Percentiles rank a stretch among this genome's conserved stretches.
These are phyloP conservation scores for Exobasidium rhododendri DNA, from an alignment of 1,284 basidiomycete genomes.

Conservation along the genomic window DNA sequence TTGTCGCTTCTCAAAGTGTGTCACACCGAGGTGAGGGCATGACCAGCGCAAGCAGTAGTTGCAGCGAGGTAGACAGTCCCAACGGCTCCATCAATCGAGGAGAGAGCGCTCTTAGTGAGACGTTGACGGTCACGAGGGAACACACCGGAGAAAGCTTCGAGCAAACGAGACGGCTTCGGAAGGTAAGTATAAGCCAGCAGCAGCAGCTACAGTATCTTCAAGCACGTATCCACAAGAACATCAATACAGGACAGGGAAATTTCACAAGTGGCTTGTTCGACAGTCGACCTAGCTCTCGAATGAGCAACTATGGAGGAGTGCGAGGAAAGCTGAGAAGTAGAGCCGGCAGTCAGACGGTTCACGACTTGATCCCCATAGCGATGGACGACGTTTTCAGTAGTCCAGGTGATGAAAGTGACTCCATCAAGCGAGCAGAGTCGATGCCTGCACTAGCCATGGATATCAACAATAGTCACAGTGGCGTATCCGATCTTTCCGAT, in stretches of 20 bases:
- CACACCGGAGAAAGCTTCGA: conserved; percentile 18
- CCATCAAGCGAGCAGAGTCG: not conserved
- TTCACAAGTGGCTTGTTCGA: not conserved
- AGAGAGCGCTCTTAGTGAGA: not conserved
- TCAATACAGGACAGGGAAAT: not conserved
- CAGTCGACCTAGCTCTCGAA: conserved; percentile 29
- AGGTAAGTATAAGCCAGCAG: conserved; percentile 38
- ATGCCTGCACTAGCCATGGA: not conserved
- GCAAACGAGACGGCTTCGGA: conserved; percentile 31
- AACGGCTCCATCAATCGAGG: not conserved
- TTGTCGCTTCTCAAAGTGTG: not conserved
- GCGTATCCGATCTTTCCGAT: not conserved
- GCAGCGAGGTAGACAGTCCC: not conserved
- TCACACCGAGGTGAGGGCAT: not conserved
- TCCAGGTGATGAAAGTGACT: not conserved
- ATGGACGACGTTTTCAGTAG: conserved; percentile 45
- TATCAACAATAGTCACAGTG: not conserved
- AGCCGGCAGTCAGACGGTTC: conserved; percentile 35
- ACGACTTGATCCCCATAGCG: conserved; percentile 41
- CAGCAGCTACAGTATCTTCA: conserved; percentile 27
- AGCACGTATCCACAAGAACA: conserved; percentile 10
- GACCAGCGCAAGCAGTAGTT: not conserved
- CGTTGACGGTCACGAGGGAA: conserved; percentile 10
- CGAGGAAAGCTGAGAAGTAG: conserved; percentile 30
- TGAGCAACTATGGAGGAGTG: conserved; percentile 24